These are phyloP conservation scores for Phylloporus sp. DNA, from an alignment of 1,284 basidiomycete genomes.

Conservation along the genomic window DNA sequence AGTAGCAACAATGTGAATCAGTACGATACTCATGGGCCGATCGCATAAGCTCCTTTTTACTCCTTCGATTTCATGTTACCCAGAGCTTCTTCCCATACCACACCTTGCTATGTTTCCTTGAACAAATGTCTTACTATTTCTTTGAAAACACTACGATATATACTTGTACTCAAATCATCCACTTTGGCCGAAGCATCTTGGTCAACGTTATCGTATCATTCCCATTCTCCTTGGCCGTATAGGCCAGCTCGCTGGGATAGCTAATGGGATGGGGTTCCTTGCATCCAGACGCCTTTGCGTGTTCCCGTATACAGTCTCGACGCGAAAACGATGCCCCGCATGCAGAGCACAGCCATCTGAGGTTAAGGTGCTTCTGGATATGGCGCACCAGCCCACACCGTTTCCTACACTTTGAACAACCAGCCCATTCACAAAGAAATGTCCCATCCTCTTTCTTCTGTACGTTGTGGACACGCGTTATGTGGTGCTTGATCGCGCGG, in stretches of 20 bases:
- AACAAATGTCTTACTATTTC: slow-evolving; percentile 6
- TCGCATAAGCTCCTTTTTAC: no score
- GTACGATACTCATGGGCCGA: no score
- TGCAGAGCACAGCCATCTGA: slow-evolving; percentile 31
- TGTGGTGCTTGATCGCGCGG: slow-evolving; percentile 25
- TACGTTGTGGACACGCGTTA: slow-evolving; percentile 23
- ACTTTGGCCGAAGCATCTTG: slow-evolving; percentile 26
- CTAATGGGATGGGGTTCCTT: slow-evolving; percentile 14
- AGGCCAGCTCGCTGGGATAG: slow-evolving; percentile 28
- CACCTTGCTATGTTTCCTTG: slow-evolving; percentile 12
- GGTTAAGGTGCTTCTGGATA: slow-evolving; percentile 25
- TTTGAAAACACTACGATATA: slow-evolving; percentile 21
- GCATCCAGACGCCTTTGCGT: slow-evolving; percentile 20
- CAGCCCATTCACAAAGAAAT: slow-evolving; percentile 20
- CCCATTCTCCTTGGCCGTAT: slow-evolving; percentile 11
- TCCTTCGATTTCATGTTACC: slow-evolving; percentile 16
- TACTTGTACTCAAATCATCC: not conserved
- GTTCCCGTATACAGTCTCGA: slow-evolving; percentile 25
- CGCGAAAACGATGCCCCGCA: slow-evolving; percentile 25
- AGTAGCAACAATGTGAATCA: no score
- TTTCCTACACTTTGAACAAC: slow-evolving; percentile 16
- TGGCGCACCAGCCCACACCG: slow-evolving; percentile 26
- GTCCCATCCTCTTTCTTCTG: not conserved
- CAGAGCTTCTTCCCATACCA: not conserved
- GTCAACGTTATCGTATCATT: slow-evolving; percentile 27